Base-by-base conservation (phyloP, 495 filamentous ascomycete genomes). In the Annulohypoxylon bovei region DNA sequence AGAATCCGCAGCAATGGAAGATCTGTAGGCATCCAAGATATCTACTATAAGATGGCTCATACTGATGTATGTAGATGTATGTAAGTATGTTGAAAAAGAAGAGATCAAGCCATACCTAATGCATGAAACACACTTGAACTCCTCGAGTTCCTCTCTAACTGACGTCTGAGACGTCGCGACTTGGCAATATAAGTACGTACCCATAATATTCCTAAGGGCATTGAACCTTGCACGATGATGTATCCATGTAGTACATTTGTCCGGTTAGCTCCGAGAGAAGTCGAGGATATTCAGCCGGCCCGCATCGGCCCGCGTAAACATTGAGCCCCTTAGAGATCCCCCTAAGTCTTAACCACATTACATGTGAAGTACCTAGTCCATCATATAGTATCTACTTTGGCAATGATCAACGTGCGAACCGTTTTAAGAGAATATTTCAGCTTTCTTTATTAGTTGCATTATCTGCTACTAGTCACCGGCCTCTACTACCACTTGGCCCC, bases 401-500 rank as follows among this genome's bases (percentile, higher is more conserved):
- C 16, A 56, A 37, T 23, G n/a, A 37, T 27, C 46, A 42, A 23
- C 16, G 27, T 46, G 6, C 42, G 14, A 54, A 62, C 22, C 25
- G n/a, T 39, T 53, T 70, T 62, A 67, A 47, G 33, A 71, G 35
- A 67, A 65, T 54, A 69, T 55, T 72, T 62, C 52, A 70, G 58
- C 53, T 76, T 58, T 33, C 33, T 65, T 76, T 66, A 74, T 74
- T 76, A 35, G 62, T 65, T 47, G 49, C 11, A 56, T 63, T 70
- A 50, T 70, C 53, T 60, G 18, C 65, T 49, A 39, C 28, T 49
- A 47, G 75, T 81, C 78, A 83, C 68, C 81, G 77, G 37, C 68
- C 67, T 62, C 78, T 71, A 47, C 62, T 76, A 23, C 79, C 81
- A 63, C 78, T 79, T 1, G 83, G 82, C 6, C 84, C 84, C 76